Evolutionary conservation across 2,329 filamentous ascomycete species (phyloP).

Genomic region (Fusarium pseudoanthophilum): DNA sequence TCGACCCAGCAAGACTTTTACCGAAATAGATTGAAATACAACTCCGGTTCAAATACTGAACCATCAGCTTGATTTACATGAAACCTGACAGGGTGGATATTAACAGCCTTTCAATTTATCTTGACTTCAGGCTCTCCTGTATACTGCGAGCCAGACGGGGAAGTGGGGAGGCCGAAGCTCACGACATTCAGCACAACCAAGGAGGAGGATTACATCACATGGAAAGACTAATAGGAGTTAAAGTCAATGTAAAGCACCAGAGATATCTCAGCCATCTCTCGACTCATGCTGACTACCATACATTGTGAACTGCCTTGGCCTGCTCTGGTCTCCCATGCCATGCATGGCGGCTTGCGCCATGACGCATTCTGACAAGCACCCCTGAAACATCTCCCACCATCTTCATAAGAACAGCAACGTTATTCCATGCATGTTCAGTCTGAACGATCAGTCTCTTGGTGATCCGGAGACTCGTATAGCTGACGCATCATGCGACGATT

Average conservation of each 20-base stretch:
- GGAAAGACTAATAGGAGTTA: not conserved
- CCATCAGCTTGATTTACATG: no score
- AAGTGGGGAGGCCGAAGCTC: not conserved
- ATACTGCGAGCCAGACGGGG: not conserved
- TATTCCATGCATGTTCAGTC: not conserved
- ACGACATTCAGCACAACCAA: not conserved
- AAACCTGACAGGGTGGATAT: no score
- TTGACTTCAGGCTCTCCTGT: no score
- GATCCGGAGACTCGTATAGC: not conserved
- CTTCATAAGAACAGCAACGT: not conserved
- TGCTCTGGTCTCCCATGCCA: not conserved
- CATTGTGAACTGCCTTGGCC: not conserved
- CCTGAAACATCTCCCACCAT: not conserved
- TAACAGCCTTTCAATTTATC: no score
- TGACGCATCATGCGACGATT: not conserved
- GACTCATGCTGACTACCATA: not conserved
- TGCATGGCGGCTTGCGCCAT: not conserved
- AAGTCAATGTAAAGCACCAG: not conserved
- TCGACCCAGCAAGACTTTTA: no score
- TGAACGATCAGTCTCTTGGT: not conserved
- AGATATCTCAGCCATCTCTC: not conserved
- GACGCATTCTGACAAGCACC: not conserved
- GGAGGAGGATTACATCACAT: not conserved
- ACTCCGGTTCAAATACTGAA: not conserved
- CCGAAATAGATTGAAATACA: accelerated